phyloP scores from a whole-genome alignment of 2,329 filamentous ascomycete species.

The Esteya vermicola region DNA sequence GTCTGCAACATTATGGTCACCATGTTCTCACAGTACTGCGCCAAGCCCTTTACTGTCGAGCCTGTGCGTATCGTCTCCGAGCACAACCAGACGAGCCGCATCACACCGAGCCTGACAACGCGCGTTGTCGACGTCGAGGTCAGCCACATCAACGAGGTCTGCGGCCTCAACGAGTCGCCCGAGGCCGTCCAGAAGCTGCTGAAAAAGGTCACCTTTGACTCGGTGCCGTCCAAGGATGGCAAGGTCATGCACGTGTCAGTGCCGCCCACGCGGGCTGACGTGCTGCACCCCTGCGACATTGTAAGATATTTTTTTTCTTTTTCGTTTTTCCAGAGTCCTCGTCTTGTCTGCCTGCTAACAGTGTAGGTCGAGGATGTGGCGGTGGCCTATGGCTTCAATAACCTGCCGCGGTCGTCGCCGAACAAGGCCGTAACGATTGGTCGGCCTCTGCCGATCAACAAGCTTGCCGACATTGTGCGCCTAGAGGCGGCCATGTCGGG shows the following conservation, averaged over 20 bases:
- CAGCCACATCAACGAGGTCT: slow-evolving; percentile 87
- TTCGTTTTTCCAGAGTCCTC: no score
- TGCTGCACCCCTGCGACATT: slow-evolving; percentile 91
- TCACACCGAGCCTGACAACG: slow-evolving; percentile 68
- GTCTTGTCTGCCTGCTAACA: no score
- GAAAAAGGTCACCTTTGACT: slow-evolving; percentile 78
- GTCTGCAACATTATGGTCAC: slow-evolving; percentile 75
- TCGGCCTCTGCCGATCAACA: slow-evolving; percentile 81
- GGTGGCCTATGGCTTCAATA: slow-evolving; percentile 96
- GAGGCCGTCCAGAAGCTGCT: slow-evolving; percentile 67
- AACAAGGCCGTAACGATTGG: slow-evolving; percentile 78
- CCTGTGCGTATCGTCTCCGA: slow-evolving; percentile 84
- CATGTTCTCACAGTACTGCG: slow-evolving; percentile 92
- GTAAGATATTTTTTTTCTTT: slow-evolving; percentile 5
- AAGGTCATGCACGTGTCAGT: slow-evolving; percentile 70
- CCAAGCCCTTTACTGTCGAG: slow-evolving; percentile 82
- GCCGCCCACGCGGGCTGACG: slow-evolving; percentile 81
- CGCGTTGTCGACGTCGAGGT: slow-evolving; percentile 70
- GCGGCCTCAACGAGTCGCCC: slow-evolving; percentile 63
- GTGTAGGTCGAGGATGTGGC: slow-evolving; percentile 88
- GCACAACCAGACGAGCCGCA: slow-evolving; percentile 72
- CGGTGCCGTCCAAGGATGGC: slow-evolving; percentile 54
- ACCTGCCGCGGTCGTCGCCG: slow-evolving; percentile 73
- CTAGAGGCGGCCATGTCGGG: slow-evolving; percentile 84
- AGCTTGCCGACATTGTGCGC: slow-evolving; percentile 82